Evolutionary conservation across 768 basidiomycete genomes (phyloP).

Genomic region (Thelephora ganbajun): DNA sequence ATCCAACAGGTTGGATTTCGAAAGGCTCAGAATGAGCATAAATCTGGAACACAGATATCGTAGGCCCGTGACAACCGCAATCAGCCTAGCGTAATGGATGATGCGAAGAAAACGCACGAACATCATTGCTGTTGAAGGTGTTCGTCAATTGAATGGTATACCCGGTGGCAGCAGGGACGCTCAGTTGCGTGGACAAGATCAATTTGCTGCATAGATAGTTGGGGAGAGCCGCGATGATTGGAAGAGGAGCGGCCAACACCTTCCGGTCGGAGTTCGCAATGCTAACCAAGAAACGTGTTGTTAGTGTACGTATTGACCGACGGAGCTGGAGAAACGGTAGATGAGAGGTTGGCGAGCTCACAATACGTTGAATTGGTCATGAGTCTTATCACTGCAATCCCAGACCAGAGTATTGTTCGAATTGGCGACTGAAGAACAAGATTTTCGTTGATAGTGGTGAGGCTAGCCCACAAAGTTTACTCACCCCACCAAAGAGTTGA

Average conservation of each 20-base stretch:
- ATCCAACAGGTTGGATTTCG: constrained; percentile 42
- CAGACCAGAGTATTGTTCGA: constrained; percentile 46
- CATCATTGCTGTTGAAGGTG: constrained; percentile 35
- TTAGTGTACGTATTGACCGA: constrained; percentile 2
- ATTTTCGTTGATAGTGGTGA: neutral
- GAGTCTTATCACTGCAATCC: constrained; percentile 31
- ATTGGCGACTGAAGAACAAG: constrained; percentile 30
- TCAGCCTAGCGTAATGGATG: neutral
- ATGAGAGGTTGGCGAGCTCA: constrained; percentile 19
- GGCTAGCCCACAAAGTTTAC: constrained; percentile 11
- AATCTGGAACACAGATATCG: constrained; percentile 23
- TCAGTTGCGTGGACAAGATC: constrained; percentile 32
- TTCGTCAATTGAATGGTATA: constrained; percentile 41
- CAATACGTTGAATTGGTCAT: constrained; percentile 35
- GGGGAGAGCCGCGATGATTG: constrained; percentile 34
- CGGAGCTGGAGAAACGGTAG: constrained; percentile 2
- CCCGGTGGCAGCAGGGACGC: constrained; percentile 23
- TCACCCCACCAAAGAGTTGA: constrained; percentile 46
- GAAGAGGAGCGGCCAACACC: constrained; percentile 27
- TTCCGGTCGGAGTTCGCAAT: constrained; percentile 28
- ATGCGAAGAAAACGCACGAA: constrained; percentile 18
- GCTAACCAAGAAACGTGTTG: constrained; percentile 16
- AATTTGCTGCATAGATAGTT: constrained; percentile 47
- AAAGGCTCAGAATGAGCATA: constrained; percentile 43
- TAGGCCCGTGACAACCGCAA: neutral